These are phyloP conservation scores for Blepharisma stoltei DNA, from an alignment of 73 alveolate species.

Conservation along the genomic window DNA sequence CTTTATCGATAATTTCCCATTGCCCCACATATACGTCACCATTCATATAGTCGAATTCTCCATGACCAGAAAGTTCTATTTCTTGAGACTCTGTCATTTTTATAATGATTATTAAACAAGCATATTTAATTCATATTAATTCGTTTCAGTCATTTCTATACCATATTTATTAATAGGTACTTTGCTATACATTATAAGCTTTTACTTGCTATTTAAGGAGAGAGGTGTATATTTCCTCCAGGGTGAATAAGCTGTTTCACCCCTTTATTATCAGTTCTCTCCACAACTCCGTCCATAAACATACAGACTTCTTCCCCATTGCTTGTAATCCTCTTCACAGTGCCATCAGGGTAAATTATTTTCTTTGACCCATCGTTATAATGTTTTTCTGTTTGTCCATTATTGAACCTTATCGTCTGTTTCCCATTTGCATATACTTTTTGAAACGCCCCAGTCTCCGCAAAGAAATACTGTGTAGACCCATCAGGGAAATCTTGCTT, in stretches of 20 bases:
- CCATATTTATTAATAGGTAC: constrained; percentile 4
- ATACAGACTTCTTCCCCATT: constrained; percentile 79
- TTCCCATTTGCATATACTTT: constrained; percentile 80
- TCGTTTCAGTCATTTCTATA: not conserved
- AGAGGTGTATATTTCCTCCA: no score
- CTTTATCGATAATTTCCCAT: constrained; percentile 75
- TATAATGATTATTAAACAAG: not conserved
- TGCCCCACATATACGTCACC: constrained; percentile 84
- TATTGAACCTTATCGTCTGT: constrained; percentile 63
- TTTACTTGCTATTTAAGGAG: no score
- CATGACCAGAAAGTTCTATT: constrained; percentile 49
- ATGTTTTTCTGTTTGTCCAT: constrained; percentile 81
- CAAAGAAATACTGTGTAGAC: constrained; percentile 68
- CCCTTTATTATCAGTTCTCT: constrained; percentile 69
- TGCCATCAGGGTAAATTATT: constrained; percentile 84
- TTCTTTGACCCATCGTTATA: constrained; percentile 84
- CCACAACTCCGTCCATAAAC: constrained; percentile 80
- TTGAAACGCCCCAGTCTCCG: constrained; percentile 77
- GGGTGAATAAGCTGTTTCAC: constrained; percentile 38
- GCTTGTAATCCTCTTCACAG: constrained; percentile 68
- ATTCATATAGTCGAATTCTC: constrained; percentile 75
- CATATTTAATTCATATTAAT: constrained; percentile 1
- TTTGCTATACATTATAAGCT: constrained; percentile 26
- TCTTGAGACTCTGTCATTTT: constrained; percentile 33
- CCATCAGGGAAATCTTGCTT: constrained; percentile 79